Percentiles rank a stretch among this genome's conserved stretches.
Conservation (phyloP, 1,284 basidiomycete genomes). For the Apiotrichum gamsii region DNA sequence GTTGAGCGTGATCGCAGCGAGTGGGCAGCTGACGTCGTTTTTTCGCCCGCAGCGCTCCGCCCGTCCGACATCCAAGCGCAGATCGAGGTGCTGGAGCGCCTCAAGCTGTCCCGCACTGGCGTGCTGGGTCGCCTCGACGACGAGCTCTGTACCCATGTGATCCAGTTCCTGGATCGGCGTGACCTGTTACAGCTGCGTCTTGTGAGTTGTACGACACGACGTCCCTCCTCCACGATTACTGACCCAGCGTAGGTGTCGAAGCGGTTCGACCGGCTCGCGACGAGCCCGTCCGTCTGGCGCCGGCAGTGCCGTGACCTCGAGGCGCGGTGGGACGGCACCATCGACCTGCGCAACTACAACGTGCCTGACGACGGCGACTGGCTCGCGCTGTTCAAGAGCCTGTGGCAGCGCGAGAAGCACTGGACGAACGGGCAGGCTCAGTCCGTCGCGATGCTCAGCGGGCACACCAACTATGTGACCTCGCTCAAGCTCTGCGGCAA, state of each 20-base stretch:
- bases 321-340: constrained; percentile 22
- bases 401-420: constrained; percentile 81
- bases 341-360: constrained; percentile 14
- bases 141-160: constrained; percentile 59
- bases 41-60: constrained; percentile 32
- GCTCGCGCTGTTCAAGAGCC: constrained; percentile 71
- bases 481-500: constrained; percentile 65
- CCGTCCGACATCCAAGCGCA: constrained; percentile 51
- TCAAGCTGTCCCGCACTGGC: constrained; percentile 71
- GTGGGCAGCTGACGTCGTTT: neutral
- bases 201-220: constrained; percentile 41
- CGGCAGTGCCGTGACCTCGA: constrained; percentile 27
- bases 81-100: constrained; percentile 73
- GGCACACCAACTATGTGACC: constrained; percentile 83
- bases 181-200: constrained; percentile 54
- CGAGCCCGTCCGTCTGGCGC: constrained; percentile 68
- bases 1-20: constrained; percentile 1
- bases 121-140: constrained; percentile 67
- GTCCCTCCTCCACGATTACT: too few relatives aligned
- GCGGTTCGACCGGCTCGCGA: constrained; percentile 64
- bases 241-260: constrained; percentile 57
- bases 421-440: constrained; percentile 63
- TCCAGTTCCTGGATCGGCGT: constrained; percentile 59
- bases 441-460: constrained; percentile 65
- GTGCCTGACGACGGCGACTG: constrained; percentile 62